These are phyloP conservation scores for Pyrenula massariospora DNA, from an alignment of 495 filamentous ascomycete species.

Conservation along the genomic window DNA sequence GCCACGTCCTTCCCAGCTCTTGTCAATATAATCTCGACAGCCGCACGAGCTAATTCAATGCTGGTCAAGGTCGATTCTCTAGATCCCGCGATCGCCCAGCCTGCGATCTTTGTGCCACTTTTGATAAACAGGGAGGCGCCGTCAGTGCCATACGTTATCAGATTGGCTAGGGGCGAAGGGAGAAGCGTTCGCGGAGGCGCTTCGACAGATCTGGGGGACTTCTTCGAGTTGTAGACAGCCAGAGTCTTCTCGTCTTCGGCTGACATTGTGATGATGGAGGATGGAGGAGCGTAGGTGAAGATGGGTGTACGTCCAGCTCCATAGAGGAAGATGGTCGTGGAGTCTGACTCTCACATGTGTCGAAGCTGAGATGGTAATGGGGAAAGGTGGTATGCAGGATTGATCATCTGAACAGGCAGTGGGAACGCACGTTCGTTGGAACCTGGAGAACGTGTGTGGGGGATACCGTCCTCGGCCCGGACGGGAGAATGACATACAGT, in stretches of 20 bases:
- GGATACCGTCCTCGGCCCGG: neutral
- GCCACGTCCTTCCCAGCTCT: conserved; percentile 60
- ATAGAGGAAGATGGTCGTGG: neutral
- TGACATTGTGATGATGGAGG: neutral
- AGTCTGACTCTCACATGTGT: neutral
- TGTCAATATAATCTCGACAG: conserved; percentile 55
- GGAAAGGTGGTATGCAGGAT: neutral
- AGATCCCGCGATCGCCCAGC: conserved; percentile 51
- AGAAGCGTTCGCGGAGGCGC: conserved; percentile 39
- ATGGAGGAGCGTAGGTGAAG: neutral
- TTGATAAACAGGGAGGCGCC: conserved; percentile 60
- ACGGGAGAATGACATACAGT: neutral
- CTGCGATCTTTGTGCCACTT: conserved; percentile 56
- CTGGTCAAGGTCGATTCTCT: conserved; percentile 58
- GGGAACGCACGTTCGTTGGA: neutral
- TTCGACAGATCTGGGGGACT: neutral
- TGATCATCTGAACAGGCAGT: neutral
- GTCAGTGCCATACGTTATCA: conserved; percentile 57
- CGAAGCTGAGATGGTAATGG: neutral
- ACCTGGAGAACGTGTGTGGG: neutral
- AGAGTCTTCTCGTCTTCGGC: neutral
- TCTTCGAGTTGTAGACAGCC: neutral
- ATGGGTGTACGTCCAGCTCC: neutral
- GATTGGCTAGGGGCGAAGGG: conserved; percentile 50
- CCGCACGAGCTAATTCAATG: conserved; percentile 52